phyloP scores from a whole-genome alignment of 805 yeast genomes.

The Hanseniaspora vineae region DNA sequence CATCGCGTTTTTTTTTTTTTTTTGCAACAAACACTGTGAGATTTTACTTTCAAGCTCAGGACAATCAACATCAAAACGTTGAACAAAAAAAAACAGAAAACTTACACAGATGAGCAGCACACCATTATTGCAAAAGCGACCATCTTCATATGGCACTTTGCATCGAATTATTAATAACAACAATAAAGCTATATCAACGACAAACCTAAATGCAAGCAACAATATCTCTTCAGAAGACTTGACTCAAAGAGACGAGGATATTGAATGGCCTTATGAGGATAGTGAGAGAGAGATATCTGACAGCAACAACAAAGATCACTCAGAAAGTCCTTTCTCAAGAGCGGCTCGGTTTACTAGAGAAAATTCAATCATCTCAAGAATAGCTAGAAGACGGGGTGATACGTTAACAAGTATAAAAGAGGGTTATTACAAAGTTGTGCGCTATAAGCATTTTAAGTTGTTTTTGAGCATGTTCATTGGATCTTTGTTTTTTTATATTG shows the following conservation, averaged over 20 bases:
- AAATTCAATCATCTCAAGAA: conserved; percentile 9
- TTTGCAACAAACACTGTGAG: too few species aligned
- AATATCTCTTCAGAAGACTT: conserved; percentile 1
- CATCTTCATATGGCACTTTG: not conserved
- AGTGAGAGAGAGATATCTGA: not conserved
- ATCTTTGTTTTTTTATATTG: conserved; percentile 21
- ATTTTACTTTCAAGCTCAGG: too few species aligned
- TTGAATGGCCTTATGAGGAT: conserved; percentile 5
- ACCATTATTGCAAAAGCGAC: not conserved
- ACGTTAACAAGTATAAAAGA: conserved; percentile 20
- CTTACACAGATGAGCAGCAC: too few species aligned
- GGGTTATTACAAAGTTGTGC: conserved; percentile 16
- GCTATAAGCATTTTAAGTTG: conserved; percentile 20
- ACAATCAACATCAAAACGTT: too few species aligned
- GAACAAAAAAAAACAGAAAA: too few species aligned
- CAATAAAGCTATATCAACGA: not conserved
- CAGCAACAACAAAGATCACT: not conserved
- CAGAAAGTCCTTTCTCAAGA: too few species aligned
- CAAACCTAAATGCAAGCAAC: not conserved
- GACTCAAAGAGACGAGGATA: conserved; percentile 1
- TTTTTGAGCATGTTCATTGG: conserved; percentile 14
- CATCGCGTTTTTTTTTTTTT: too few species aligned
- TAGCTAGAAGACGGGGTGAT: conserved; percentile 17
- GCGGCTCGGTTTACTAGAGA: not conserved
- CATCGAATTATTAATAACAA: not conserved